These are phyloP conservation scores for Acephala macrosclerotiorum DNA, from an alignment of 2,329 filamentous ascomycete genomes.

Conservation along the genomic window DNA sequence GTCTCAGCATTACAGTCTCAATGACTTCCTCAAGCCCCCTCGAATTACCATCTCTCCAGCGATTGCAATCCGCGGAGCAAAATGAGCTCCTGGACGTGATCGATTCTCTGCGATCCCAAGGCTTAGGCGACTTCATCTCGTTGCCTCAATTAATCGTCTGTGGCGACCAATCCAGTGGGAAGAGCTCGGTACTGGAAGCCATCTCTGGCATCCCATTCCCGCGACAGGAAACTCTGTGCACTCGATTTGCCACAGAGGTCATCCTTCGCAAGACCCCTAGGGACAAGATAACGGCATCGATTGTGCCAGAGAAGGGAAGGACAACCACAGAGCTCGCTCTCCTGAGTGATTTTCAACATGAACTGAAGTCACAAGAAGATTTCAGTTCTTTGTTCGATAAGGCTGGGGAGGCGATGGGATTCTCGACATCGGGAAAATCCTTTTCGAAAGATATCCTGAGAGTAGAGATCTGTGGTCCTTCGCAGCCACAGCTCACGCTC, in stretches of 20 bases:
- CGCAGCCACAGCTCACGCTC: slow-evolving; percentile 60
- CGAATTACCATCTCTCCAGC: slow-evolving; percentile 25
- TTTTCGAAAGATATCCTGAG: slow-evolving; percentile 34
- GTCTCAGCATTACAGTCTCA: background rate
- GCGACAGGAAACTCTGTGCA: slow-evolving; percentile 48
- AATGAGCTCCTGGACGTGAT: slow-evolving; percentile 62
- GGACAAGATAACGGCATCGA: slow-evolving; percentile 20
- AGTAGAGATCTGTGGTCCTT: slow-evolving; percentile 34
- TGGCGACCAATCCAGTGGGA: slow-evolving; percentile 44
- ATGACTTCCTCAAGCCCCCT: slow-evolving; percentile 23
- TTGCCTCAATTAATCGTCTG: slow-evolving; percentile 50
- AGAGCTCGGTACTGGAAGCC: slow-evolving; percentile 45
- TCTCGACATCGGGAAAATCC: slow-evolving; percentile 35
- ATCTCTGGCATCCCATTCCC: slow-evolving; percentile 50
- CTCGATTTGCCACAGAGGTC: slow-evolving; percentile 53
- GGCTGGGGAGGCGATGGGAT: slow-evolving; percentile 31
- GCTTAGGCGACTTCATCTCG: slow-evolving; percentile 29
- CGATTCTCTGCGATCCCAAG: slow-evolving; percentile 55
- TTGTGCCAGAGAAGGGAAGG: slow-evolving; percentile 27
- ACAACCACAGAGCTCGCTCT: slow-evolving; percentile 17
- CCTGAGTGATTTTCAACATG: slow-evolving; percentile 27
- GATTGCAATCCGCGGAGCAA: slow-evolving; percentile 52
- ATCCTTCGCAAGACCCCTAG: slow-evolving; percentile 41
- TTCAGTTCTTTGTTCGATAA: slow-evolving; percentile 31
- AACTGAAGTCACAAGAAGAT: slow-evolving; percentile 29